Base-by-base conservation (phyloP, 192 early-diverging fungal species). In the Dimargaris verticillata region DNA sequence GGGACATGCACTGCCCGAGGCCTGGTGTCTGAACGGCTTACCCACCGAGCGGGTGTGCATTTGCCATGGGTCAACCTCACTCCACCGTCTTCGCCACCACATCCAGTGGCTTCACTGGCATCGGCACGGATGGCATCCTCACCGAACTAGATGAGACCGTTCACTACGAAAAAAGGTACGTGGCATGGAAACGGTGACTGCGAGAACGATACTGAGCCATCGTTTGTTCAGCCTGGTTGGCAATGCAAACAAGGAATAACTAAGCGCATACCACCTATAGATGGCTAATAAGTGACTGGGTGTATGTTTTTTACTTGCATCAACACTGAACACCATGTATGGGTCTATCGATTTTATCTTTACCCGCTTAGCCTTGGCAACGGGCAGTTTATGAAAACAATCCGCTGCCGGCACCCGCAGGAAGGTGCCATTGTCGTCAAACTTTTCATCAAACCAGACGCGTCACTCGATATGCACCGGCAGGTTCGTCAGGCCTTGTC, bases 321-420 rank as follows among this genome's bases (percentile, higher is more conserved):
- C 3, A 38, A 38, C 7, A 38, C 33, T 7, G 33, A 5, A 4
- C 47, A 17, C 47, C 11, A 20, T 48, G 20, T 22, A 3, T 48
- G 20, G 20, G 15, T 20, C 2, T 22, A 22, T 20, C 47, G 18
- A 48, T 22, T 48, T 2, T 3, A 48, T 11, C 47, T 22, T 20
- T 48, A 11, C 20, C 12, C 4, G 11, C 43, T 50, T 55, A 91
- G 89, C 67, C 75, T 97, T 29, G 89, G 95, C 24, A 88, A 82
- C 61, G 88, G 88, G 38, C 83, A 92, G 13, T 95, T 98, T 64
- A 87, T 96, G 83, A 98, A 96, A 71, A 93, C 92, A 0, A 88
- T 97, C 63, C 74, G 88, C 4, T 74, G 72, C 33, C 83, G 88
- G 44, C 82, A 80, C 20, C 85, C 90, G 45, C 76, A 72, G 25